Evolutionary conservation across 139 green algal genomes (phyloP), one percentile per base, ranked within the genome.

Genomic region (Chlamydomonas schloesseri): DNA sequence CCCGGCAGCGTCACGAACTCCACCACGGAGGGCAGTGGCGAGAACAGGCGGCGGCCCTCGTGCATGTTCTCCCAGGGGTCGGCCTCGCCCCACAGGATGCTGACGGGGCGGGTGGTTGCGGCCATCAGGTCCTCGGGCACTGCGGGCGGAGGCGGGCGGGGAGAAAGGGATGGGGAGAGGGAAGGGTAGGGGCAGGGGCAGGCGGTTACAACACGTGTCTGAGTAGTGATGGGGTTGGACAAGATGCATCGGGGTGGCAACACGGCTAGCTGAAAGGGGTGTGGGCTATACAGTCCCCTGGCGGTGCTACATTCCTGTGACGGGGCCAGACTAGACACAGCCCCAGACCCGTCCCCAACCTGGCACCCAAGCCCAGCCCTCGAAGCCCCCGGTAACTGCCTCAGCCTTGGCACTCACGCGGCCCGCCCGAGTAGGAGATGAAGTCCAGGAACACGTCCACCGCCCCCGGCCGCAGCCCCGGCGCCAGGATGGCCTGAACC

Each of bases 391-490:
- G n/a, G n/a, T n/a, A n/a, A n/a, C n/a, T n/a, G n/a, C n/a, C n/a
- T n/a, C n/a, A n/a, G n/a, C n/a, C n/a, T n/a, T n/a, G n/a, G n/a
- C n/a, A n/a, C 81, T 91, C 81, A 88, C 81, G 69, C 6, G 97
- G 97, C 0, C 97, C 97, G 1, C 84, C 87, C 24, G 86, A 96
- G 89, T 99, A 99, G 76, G 83, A 96, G 76, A 99, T 99, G 83
- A 99, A 99, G 91, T 99, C 98, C 13, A 99, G 95, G 87, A 99
- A 99, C 29, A 99, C 98, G 50, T 95, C 86, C 28, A 95, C 95
- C 0, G 98, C 98, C 13, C 96, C 96, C 24, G 94, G 93, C 86
- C 93, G 82, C 68, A 91, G 87, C 11, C 89, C 98, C 0, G 98
- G 98, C 68, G 91, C 89, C 24, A 99, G 87, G n/a, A 99, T 98